A percentile compares a stretch with the other conserved stretches of the same genome.
These are phyloP conservation scores for Alternaria sp. DNA, from an alignment of 2,329 filamentous ascomycete species.

Conservation along the genomic window DNA sequence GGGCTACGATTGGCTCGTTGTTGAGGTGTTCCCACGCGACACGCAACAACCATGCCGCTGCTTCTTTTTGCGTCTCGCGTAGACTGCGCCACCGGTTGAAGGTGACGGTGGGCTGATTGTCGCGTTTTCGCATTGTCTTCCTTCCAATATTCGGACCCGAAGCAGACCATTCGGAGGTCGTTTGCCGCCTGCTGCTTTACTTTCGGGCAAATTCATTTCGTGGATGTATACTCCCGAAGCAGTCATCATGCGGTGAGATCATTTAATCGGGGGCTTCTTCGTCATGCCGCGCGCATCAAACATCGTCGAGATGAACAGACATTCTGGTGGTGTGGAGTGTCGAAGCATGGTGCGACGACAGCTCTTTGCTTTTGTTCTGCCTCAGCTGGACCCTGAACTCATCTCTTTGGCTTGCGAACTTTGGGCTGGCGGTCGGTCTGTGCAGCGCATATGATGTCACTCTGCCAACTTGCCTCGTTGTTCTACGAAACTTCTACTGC, in stretches of 20 bases:
- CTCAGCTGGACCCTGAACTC: slow-evolving; percentile 22
- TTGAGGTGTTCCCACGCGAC: not conserved
- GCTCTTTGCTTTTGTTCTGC: slow-evolving; percentile 20
- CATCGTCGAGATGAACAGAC: slow-evolving; percentile 7
- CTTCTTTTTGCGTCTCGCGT: slow-evolving; percentile 3
- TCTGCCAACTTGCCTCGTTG: slow-evolving; percentile 5
- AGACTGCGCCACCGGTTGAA: not conserved
- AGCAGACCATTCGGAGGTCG: not conserved
- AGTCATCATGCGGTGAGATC: slow-evolving; percentile 8
- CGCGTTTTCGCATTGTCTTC: not conserved
- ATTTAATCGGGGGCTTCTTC: slow-evolving; percentile 7
- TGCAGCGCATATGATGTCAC: slow-evolving; percentile 37
- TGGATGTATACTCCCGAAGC: slow-evolving; percentile 1
- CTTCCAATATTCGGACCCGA: not conserved
- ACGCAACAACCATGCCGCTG: not conserved
- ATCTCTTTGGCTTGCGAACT: slow-evolving; percentile 11
- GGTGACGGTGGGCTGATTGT: not conserved
- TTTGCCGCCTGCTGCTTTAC: slow-evolving; percentile 2
- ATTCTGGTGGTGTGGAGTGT: not conserved
- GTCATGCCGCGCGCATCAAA: slow-evolving; percentile 5
- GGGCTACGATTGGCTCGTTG: not conserved
- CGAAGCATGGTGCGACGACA: slow-evolving; percentile 28
- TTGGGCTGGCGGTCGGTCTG: slow-evolving; percentile 16
- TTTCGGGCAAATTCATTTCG: slow-evolving; percentile 7
- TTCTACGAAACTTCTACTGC: not conserved